Base-by-base conservation (phyloP, 2,329 filamentous ascomycete species). In the Byssochlamys sp. region DNA sequence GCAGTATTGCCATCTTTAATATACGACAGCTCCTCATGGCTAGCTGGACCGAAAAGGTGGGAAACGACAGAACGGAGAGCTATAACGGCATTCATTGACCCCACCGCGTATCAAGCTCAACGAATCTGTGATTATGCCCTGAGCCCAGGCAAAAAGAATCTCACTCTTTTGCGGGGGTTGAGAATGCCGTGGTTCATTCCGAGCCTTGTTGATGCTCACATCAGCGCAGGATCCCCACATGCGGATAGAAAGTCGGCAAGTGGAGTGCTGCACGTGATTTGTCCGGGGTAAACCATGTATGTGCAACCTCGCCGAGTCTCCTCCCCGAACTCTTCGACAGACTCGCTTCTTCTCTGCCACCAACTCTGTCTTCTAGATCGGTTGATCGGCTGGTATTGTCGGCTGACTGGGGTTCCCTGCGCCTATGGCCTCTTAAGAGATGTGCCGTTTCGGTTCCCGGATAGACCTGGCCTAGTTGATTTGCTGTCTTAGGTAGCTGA, bases 21-120 rank as follows among this genome's bases (percentile, higher is more conserved):
- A 45, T 19, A 45, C n/a, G 39, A 45, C 39, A 45, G 39, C 12
- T 19, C 39, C n/a, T 45, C 5, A 14, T 7, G 5, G 14, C 39
- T 9, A 6, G 14, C n/a, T 45, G 39, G 14, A 5, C 39, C 39
- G 39, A 45, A 45, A 9, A 45, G n/a, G 14, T 14, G 57, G 56
- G 51, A 49, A 24, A 54, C 54, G 54, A 57, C 12, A 26, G 50
- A 52, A 65, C 67, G 68, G 68, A 61, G 67, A 65, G 50, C 61
- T 66, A 67, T 59, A 64, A 68, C 70, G 70, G 70, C 69, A 72
- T 65, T 71, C 65, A 67, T 59, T 5, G 55, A 19, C 39, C 19
- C 39, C 39, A 45, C 39, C 7, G 19, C 39, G 6, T 7, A 24
- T 19, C 39, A 45, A 45, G 14, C n/a, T 14, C 39, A n/a, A 45